Evolutionary conservation across 768 basidiomycete genomes (phyloP), one percentile per base, ranked within the genome.

Genomic region (Rickenella mellea): DNA sequence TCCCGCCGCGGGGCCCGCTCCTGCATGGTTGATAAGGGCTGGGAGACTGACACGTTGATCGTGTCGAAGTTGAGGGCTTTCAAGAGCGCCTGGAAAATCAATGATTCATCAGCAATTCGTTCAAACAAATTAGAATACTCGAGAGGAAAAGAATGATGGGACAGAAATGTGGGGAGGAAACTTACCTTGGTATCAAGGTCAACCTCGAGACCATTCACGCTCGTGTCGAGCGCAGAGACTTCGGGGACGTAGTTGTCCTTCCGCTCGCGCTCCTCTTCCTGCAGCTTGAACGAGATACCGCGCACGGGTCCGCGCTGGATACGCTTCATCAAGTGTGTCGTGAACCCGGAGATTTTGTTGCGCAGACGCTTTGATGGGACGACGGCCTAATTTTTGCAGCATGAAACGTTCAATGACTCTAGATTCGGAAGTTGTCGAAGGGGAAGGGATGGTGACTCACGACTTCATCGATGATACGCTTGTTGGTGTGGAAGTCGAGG

Each of bases 221-320:
- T 69, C 45, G 76, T 80, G 64, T 93, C 87, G 51, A 99, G 85
- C 29, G 96, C 96, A 41, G 96, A 99, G 28, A 96, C 82, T 60
- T 98, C 96, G 50, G 96, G 96, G 41, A 98, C 94, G 65, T 89
- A 97, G 75, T 97, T 93, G 65, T 99, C 96, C 78, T 98, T 98
- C 57, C 94, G 73, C 69, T 99, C 96, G 48, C 96, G 79, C 71
- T 99, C 96, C 68, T 99, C 96, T 62, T 98, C 96, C 65, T 99
- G 96, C 55, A 99, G 85, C 69, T 97, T 96, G 90, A 98, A 99
- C 43, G 96, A 98, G 65, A 99, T 99, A 56, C 96, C 96, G 51
- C 92, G 90, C 50, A 99, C 96, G 56, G 96, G 96, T 3, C 96
- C 96, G 46, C 81, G 81, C 67, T 96, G 91, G 58, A 99, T 99